Evolutionary conservation across 2,329 filamentous ascomycete genomes (phyloP).

Genomic region (Verticillium klebahnii): DNA sequence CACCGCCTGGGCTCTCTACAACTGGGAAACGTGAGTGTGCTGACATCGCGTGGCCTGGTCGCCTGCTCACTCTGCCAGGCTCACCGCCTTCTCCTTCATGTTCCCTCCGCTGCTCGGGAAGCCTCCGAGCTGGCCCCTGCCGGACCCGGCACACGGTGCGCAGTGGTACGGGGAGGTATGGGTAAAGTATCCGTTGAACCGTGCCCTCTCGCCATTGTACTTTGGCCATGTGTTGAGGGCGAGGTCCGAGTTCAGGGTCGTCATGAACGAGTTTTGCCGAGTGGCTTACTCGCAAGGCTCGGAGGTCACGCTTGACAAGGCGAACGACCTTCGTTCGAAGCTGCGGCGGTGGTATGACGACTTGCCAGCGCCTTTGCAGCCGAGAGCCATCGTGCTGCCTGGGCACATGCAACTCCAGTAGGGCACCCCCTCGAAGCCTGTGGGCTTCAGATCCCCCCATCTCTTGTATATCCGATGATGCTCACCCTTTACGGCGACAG

Average conservation of each 20-base stretch:
- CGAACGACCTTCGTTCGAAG: conserved; percentile 11
- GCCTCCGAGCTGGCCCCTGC: conserved; percentile 24
- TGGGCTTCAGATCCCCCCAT: no score
- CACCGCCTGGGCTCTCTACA: conserved; percentile 30
- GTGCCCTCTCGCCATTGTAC: conserved; percentile 13
- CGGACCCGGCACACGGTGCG: conserved; percentile 16
- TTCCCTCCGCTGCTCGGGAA: conserved; percentile 19
- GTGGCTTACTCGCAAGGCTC: conserved; percentile 11
- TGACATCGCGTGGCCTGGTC: neutral
- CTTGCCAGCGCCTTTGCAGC: conserved; percentile 19
- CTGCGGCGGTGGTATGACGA: conserved; percentile 22
- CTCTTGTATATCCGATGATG: no score
- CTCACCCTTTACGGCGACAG: neutral
- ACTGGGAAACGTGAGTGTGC: conserved; percentile 20
- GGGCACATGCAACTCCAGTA: conserved; percentile 31
- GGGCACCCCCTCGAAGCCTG: conserved; percentile 9
- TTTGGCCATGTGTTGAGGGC: conserved; percentile 24
- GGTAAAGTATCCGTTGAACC: conserved; percentile 26
- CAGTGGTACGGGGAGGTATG: conserved; percentile 30
- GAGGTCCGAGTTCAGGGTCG: conserved; percentile 21
- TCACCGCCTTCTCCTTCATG: conserved; percentile 19
- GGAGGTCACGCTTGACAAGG: conserved; percentile 8
- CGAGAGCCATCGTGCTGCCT: conserved; percentile 25
- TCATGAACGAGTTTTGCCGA: conserved; percentile 20
- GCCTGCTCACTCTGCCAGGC: conserved; percentile 7